A percentile compares a stretch with the other conserved stretches of the same genome.
Conservation (phyloP, 2,329 filamentous ascomycete genomes). For the Periglandula ipomoeae region DNA sequence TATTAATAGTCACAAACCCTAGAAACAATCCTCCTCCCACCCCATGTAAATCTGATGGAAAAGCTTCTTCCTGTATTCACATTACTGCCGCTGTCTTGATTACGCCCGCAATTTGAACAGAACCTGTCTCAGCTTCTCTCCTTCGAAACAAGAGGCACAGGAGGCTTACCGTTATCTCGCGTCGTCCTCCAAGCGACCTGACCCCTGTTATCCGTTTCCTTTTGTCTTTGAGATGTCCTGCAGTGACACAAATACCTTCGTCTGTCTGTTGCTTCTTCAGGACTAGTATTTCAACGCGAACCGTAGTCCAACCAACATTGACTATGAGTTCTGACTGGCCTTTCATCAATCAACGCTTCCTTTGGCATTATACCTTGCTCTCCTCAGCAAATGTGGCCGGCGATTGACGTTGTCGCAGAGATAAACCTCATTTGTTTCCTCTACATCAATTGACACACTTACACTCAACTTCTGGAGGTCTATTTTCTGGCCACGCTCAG, state of each 20-base stretch:
- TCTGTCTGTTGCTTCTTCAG: not conserved
- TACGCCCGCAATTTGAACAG: constrained; percentile 5
- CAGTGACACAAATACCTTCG: not conserved
- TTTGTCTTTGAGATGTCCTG: constrained; percentile 14
- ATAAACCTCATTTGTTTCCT: not conserved
- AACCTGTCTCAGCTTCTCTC: constrained; percentile 21
- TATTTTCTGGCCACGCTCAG: no score
- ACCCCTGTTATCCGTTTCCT: constrained; percentile 10
- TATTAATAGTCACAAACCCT: not conserved
- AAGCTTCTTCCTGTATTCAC: not conserved
- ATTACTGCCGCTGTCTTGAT: not conserved
- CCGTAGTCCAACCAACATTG: not conserved
- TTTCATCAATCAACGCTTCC: not conserved
- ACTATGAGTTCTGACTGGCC: not conserved
- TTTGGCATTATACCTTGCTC: not conserved
- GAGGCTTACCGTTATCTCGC: constrained; percentile 6
- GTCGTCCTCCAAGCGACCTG: constrained; percentile 12
- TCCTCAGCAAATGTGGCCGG: not conserved
- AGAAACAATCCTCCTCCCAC: not conserved
- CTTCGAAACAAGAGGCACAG: constrained; percentile 20
- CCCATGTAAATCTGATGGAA: not conserved
- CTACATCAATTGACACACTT: no score
- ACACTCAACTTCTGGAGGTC: no score
- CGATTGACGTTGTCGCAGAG: not conserved
- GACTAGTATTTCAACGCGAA: not conserved